These are phyloP conservation scores for Rhodotorula toruloides DNA, from an alignment of 768 basidiomycete species.

Conservation along the genomic window DNA sequence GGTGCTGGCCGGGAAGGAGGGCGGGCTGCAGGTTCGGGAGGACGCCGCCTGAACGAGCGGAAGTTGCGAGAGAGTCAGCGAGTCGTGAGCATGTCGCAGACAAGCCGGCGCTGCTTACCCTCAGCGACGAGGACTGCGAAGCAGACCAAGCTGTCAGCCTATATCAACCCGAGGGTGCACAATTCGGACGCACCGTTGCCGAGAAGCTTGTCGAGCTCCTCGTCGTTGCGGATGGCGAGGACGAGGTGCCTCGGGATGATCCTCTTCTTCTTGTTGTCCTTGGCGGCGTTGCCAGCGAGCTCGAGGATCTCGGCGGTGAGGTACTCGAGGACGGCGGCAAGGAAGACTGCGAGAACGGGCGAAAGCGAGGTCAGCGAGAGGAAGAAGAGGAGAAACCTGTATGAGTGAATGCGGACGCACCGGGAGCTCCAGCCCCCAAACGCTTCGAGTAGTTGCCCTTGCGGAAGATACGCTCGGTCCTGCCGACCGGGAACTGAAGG, in stretches of 20 bases:
- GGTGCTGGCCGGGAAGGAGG: too few species aligned
- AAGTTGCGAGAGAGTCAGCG: too few species aligned
- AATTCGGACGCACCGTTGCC: constrained; percentile 44
- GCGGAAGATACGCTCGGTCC: constrained; percentile 87
- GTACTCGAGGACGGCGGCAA: constrained; percentile 52
- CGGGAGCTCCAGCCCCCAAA: constrained; percentile 79
- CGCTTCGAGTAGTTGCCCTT: constrained; percentile 80
- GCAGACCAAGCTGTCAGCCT: too few species aligned
- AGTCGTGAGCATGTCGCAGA: too few species aligned
- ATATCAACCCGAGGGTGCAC: not conserved
- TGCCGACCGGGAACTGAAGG: constrained; percentile 82
- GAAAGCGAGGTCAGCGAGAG: constrained; percentile 27
- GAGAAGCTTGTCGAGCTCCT: constrained; percentile 88
- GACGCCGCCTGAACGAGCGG: too few species aligned
- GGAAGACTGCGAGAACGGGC: not conserved
- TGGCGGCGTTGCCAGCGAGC: constrained; percentile 60
- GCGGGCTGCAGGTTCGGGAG: too few species aligned
- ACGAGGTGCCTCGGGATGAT: constrained; percentile 73
- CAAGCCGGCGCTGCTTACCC: too few species aligned
- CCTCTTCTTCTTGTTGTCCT: constrained; percentile 72
- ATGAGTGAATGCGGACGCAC: constrained; percentile 3
- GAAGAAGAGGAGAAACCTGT: not conserved
- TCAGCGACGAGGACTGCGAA: too few species aligned
- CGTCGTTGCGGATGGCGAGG: constrained; percentile 80
- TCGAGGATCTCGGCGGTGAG: constrained; percentile 79